Evolutionary conservation across 2,329 filamentous ascomycete species (phyloP), one percentile per base, ranked within the genome.

Genomic region (Alternaria solani): DNA sequence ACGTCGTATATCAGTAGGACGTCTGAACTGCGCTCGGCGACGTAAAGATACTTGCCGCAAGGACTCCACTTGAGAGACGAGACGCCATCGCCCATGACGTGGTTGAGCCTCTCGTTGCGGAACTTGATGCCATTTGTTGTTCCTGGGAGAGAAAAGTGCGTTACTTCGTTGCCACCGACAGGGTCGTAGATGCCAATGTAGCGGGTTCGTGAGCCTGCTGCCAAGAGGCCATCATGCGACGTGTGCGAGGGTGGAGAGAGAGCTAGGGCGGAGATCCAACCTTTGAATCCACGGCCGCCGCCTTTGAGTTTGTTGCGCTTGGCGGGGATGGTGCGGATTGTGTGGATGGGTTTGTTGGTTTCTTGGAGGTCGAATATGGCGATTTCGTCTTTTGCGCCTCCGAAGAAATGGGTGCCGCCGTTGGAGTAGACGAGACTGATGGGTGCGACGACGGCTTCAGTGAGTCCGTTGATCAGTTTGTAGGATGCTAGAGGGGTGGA

Each of bases 1-100:
- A 88, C 82, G 68, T 90, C 88, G 69, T 86, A 89, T 11, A 89
- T 78, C 44, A 86, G 75, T 1, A 88, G 75, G 1, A 81, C 82
- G 64, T 87, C 81, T 55, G 85, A 86, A 58, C 82, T 81, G 20
- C 87, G 80, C 69, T 89, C 87, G 0, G 81, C 84, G 18, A 88
- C 81, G 64, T 86, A 85, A 5, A 90, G 72, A 69, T 89, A 89
- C 43, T 78, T 80, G 1, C 85, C 86, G 72, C 84, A 85, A 0
- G 83, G 81, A 53, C 83, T 87, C 87, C 86, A 89, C 16, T 81
- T 73, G 14, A 89, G 72, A 51, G 84, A 81, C 2, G 84, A 86
- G 20, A 89, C 76, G 5, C 88, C 88, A 0, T 75, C 77, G 3
- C 87, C 87, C 16, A 65, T 57, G 48, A 65, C 25, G 30, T 55